Evolutionary conservation across 208 protist genomes (phyloP), one percentile per base, ranked within the genome.

Genomic region (Giardia muris): DNA sequence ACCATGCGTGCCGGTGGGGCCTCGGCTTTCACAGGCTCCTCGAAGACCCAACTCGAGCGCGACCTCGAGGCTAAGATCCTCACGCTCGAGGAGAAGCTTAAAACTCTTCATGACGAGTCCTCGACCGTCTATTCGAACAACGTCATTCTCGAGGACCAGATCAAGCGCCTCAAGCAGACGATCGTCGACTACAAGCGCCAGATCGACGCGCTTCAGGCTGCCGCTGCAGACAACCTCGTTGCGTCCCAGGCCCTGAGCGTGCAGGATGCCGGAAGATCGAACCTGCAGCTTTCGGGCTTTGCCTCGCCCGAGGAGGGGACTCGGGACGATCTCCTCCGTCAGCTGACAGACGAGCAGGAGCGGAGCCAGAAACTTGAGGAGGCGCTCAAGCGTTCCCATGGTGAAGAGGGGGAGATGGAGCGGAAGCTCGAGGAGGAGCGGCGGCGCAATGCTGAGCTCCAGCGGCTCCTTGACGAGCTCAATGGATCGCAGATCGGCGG

Each of bases 111-210:
- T 76, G 57, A 76, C 19, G 57, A 76, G 57, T 76, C 57, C 57
- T 76, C 57, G 19, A 39, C 57, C 30, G 30, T 76, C 30, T 76
- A 76, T 30, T 39, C 19, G 19, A 30, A 76, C 30, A 76, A 76
- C 30, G 57, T 76, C 57, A 30, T 30, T 76, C 57, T 76, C 30
- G 19, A 76, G 30, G 57, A 76, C 57, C 57, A 76, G 57, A 76
- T 76, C 10, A 76, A 76, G 57, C 57, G 57, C 57, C 57, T 76
- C 57, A 76, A 76, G 57, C 57, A 76, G 57, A 76, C 57, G 57
- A 10, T 76, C 57, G 30, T 10, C 30, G 57, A 76, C 19, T 76
- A 76, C 57, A 76, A 76, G 57, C 19, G 30, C 19, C 10, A 76
- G 57, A 76, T 76, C 10, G 57, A 76, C 57, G 10, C 57, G 10